A percentile compares a stretch with the other conserved stretches of the same genome.
Conservation (phyloP, 441 rosid genomes). For the Jatropha podagrica region DNA sequence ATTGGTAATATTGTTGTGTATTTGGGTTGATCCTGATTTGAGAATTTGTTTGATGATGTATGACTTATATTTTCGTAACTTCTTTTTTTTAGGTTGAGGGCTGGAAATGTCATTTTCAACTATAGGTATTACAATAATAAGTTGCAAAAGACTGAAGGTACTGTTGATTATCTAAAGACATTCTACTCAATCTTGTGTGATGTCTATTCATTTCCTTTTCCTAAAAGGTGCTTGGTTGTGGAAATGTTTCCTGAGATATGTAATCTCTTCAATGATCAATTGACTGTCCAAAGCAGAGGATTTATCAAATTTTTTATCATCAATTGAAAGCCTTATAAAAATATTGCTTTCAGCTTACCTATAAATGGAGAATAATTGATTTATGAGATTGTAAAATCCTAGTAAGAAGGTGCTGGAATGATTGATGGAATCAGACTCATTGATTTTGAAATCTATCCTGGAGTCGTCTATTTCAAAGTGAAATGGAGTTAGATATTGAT, state of each 20-base stretch:
- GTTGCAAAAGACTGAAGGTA: slow-evolving; percentile 96
- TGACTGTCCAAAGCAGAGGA: not conserved
- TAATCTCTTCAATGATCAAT: not conserved
- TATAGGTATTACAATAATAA: slow-evolving; percentile 90
- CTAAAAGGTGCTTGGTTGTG: not conserved
- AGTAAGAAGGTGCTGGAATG: not conserved
- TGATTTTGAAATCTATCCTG: not conserved
- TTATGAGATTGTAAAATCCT: not conserved
- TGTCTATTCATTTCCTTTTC: not conserved
- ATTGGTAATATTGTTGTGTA: not conserved
- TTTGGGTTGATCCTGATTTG: not conserved
- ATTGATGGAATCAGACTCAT: not conserved
- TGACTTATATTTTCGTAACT: slow-evolving; percentile 13
- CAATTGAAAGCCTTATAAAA: not conserved
- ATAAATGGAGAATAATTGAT: not conserved
- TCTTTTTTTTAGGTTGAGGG: slow-evolving; percentile 72
- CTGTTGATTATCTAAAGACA: slow-evolving; percentile 7
- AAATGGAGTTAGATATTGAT: not conserved
- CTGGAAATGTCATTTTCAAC: slow-evolving; percentile 92
- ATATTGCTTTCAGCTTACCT: not conserved
- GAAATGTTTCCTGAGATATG: not conserved
- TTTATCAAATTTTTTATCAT: not conserved
- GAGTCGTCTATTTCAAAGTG: not conserved
- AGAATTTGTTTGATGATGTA: slow-evolving; percentile 14
- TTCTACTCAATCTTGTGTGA: not conserved